phyloP scores from a whole-genome alignment of 1,139 yeast genomes.

The Nakaseomyces glabratus region DNA sequence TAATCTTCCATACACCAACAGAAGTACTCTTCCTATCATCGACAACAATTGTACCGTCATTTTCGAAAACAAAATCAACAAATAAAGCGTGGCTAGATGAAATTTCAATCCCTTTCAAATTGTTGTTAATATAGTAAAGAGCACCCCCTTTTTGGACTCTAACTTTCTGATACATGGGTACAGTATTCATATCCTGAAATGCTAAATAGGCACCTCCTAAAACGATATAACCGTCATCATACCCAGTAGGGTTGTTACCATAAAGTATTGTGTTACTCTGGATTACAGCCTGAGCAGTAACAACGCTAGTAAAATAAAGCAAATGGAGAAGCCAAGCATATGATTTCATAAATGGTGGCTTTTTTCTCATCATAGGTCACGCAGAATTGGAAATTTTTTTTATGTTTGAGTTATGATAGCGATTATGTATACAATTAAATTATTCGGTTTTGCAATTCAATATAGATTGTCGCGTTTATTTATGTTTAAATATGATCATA shows the following conservation, averaged over 20 bases:
- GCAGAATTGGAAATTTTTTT: too few relatives aligned
- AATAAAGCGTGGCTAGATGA: background rate
- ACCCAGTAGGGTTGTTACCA: conserved; percentile 1
- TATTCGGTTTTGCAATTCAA: too few relatives aligned
- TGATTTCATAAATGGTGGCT: too few relatives aligned
- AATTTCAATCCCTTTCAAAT: background rate
- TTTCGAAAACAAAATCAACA: background rate
- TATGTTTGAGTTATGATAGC: too few relatives aligned
- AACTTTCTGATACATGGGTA: conserved; percentile 1
- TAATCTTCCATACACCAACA: background rate
- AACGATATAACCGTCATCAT: conserved; percentile 1
- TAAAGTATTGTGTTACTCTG: conserved; percentile 2
- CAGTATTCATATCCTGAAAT: background rate
- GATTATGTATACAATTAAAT: too few relatives aligned
- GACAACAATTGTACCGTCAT: conserved; percentile 1
- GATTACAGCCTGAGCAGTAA: conserved; percentile 3
- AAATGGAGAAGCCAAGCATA: conserved; percentile 2
- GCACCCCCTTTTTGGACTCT: conserved; percentile 4
- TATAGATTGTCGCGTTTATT: too few relatives aligned
- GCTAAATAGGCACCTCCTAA: conserved; percentile 3
- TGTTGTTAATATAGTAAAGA: conserved; percentile 1
- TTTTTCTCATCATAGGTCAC: too few relatives aligned
- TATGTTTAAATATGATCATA: too few relatives aligned
- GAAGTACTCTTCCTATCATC: conserved; percentile 1
- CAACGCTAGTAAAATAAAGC: background rate